Evolutionary conservation across 805 yeast species (phyloP), one percentile per base, ranked within the genome.

Genomic region (Wickerhamomyces rabaulensis): DNA sequence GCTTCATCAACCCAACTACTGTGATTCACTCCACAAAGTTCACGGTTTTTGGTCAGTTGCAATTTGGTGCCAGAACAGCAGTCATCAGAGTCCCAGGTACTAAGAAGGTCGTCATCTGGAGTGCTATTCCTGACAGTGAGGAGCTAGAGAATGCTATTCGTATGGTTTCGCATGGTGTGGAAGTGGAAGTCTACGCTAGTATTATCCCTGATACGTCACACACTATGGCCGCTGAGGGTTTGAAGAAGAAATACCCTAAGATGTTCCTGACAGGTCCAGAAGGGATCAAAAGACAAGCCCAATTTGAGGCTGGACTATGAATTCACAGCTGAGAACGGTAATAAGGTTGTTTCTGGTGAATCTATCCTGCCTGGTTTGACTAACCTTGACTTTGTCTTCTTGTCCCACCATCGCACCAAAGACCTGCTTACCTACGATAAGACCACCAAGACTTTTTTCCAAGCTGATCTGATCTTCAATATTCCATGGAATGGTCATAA

Each of bases 121-220:
- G 80, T 3, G 76, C 84, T 2, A 65, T 80, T 25, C 87, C 86
- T 4, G 72, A 74, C 53, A 75, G 78, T 3, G 66, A 65, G 3
- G 72, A 66, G 22, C 75, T 76, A 6, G 68, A 67, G 6, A 64
- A 65, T 21, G 61, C 63, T 5, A 62, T 67, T 1, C 62, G 63
- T 40, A 22, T 6, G 23, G 23, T 22, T 22, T 5, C 23, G 8
- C 5, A 22, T 22, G 23, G 23, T 22, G 23, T 6, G 5, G 48
- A 64, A 10, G 54, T 61, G 26, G 68, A 71, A 21, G 69, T 80
- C 27, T 61, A 74, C 4, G 75, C 79, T 52, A 66, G 81, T 33
- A 69, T 84, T 38, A 70, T 84, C 40, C 88, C 89, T 2, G 87
- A 84, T 58, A 58, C 51, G 26, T 85, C 79, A 53, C 90, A 84